These are phyloP conservation scores for Sungouiella blattae DNA, from an alignment of 805 yeast species.

Conservation along the genomic window DNA sequence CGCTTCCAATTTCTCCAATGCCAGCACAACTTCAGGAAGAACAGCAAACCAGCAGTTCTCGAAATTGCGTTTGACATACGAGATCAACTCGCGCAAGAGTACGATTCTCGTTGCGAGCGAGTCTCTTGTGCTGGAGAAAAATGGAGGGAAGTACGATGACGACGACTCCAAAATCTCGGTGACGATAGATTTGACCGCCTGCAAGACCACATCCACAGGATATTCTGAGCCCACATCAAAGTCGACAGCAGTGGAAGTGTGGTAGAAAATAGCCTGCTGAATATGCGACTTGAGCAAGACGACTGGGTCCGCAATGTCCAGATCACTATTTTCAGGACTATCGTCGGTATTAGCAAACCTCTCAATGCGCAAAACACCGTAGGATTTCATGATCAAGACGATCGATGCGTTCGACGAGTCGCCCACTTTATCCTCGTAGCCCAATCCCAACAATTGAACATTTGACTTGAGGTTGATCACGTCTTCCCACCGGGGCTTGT, in stretches of 20 bases:
- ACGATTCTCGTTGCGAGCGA: conserved; percentile 50
- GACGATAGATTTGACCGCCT: conserved; percentile 47
- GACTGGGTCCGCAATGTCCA: conserved; percentile 16
- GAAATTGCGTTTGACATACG: conserved; percentile 46
- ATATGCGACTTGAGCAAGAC: conserved; percentile 65
- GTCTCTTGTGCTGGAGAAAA: conserved; percentile 46
- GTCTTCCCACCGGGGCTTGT: conserved; percentile 76
- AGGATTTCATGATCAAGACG: conserved; percentile 44
- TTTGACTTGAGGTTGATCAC: conserved; percentile 53
- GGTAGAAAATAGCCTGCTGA: conserved; percentile 78
- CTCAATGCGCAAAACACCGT: conserved; percentile 64
- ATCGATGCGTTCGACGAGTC: conserved; percentile 42
- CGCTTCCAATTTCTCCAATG: conserved; percentile 39
- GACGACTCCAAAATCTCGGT: conserved; percentile 55
- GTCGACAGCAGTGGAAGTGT: conserved; percentile 43
- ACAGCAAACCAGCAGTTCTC: conserved; percentile 30
- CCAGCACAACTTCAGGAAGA: conserved; percentile 32
- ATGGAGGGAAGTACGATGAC: conserved; percentile 55
- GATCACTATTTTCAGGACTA: conserved; percentile 13
- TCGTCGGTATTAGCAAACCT: conserved; percentile 26
- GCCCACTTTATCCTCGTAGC: conserved; percentile 43
- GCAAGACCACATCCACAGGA: conserved; percentile 12
- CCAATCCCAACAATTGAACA: conserved; percentile 56
- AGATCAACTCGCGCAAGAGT: conserved; percentile 43
- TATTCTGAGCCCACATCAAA: conserved; percentile 44